phyloP scores from a whole-genome alignment of 2,329 filamentous ascomycete species.

The Trichoderma sp. region DNA sequence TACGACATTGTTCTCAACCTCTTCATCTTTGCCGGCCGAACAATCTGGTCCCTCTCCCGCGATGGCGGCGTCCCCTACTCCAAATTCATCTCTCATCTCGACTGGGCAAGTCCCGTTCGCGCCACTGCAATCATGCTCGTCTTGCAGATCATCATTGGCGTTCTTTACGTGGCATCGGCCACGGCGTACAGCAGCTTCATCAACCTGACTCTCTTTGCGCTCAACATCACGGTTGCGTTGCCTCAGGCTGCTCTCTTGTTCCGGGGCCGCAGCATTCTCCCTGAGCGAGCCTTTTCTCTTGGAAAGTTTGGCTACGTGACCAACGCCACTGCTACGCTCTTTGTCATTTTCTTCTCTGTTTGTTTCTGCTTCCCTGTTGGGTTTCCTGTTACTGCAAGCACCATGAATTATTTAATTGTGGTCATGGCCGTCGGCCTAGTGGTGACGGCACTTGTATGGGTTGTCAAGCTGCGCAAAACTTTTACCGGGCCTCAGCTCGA shows the following conservation, averaged over 20 bases:
- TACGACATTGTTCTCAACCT: constrained; percentile 37
- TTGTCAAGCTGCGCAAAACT: constrained; percentile 31
- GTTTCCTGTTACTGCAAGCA: constrained; percentile 31
- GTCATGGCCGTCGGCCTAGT: constrained; percentile 34
- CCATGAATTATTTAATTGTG: constrained; percentile 37
- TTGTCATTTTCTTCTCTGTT: constrained; percentile 34
- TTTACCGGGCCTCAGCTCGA: constrained; percentile 33
- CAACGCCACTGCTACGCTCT: constrained; percentile 33
- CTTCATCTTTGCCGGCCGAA: constrained; percentile 36
- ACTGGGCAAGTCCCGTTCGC: constrained; percentile 34
- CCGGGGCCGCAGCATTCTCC: constrained; percentile 34
- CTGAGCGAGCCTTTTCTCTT: constrained; percentile 35
- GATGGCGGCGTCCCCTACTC: constrained; percentile 36
- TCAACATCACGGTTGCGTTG: constrained; percentile 36
- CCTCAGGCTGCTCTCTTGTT: constrained; percentile 35
- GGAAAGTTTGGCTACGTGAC: constrained; percentile 34
- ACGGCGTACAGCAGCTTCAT: constrained; percentile 37
- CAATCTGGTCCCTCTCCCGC: constrained; percentile 36
- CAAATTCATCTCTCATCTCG: constrained; percentile 32
- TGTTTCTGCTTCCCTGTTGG: constrained; percentile 35
- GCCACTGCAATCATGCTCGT: constrained; percentile 36
- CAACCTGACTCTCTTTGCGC: constrained; percentile 34
- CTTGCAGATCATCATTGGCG: constrained; percentile 36
- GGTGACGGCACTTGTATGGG: constrained; percentile 32
- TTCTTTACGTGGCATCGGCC: constrained; percentile 34